Percentiles rank a stretch among this genome's conserved stretches.
Evolutionary conservation across 2,329 filamentous ascomycete species (phyloP).

Genomic region (Pseudogymnoascus sp.): DNA sequence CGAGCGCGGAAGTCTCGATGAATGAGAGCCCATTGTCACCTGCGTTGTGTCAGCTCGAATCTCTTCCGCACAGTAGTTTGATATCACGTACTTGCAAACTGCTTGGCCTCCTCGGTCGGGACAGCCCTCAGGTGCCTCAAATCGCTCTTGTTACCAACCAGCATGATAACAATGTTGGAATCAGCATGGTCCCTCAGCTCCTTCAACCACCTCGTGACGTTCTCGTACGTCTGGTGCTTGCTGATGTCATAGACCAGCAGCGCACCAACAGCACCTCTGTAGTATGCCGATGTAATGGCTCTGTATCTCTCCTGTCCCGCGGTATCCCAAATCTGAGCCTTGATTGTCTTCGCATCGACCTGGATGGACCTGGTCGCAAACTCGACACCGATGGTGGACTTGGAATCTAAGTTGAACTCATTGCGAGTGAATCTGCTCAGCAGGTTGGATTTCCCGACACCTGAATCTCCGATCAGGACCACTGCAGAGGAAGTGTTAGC

Average conservation of each 20-base stretch:
- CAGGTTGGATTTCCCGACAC: slow-evolving; percentile 99
- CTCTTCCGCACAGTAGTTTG: neutral
- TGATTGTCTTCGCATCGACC: slow-evolving; percentile 99
- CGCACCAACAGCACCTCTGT: slow-evolving; percentile 92
- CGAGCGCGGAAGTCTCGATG: slow-evolving; percentile 97
- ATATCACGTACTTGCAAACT: slow-evolving; percentile 72
- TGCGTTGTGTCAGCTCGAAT: slow-evolving; percentile 35
- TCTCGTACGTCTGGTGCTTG: slow-evolving; percentile 99
- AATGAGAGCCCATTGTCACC: slow-evolving; percentile 98
- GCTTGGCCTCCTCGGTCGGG: slow-evolving; percentile 94
- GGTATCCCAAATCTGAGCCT: slow-evolving; percentile 99
- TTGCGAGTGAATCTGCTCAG: slow-evolving; percentile 99
- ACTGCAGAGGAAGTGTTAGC: slow-evolving; percentile 47
- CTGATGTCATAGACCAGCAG: slow-evolving; percentile 99
- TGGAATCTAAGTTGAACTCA: slow-evolving; percentile 99
- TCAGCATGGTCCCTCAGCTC: slow-evolving; percentile 97
- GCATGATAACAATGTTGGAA: slow-evolving; percentile 98
- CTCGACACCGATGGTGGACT: slow-evolving; percentile 99
- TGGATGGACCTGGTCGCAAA: slow-evolving; percentile 98
- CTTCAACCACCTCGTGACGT: slow-evolving; percentile 98
- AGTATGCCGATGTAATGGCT: slow-evolving; percentile 98
- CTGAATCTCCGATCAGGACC: slow-evolving; percentile 97
- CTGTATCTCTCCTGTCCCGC: slow-evolving; percentile 98
- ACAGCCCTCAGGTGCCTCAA: slow-evolving; percentile 95
- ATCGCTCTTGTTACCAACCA: slow-evolving; percentile 99